Evolutionary conservation across 2,329 filamentous ascomycete genomes (phyloP), one percentile per base, ranked within the genome.

Genomic region (Orbilia oligospora): DNA sequence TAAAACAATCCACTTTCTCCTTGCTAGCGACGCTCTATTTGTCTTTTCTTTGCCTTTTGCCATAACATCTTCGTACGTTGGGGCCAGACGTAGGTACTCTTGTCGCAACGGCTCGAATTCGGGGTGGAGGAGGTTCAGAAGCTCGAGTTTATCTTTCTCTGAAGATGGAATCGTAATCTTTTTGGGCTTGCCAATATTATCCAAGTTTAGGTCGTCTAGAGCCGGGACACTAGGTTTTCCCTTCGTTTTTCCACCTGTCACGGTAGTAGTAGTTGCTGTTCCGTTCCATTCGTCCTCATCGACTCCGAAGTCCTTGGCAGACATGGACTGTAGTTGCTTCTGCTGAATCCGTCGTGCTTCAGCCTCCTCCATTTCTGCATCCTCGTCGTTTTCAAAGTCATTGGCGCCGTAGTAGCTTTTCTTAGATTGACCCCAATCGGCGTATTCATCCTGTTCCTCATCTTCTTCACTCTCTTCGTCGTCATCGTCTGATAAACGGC

Each of bases 361-460:
- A 10, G 88, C 90, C 84, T 99, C 97, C 86, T 99, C 96, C 83
- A 96, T 94, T 36, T 97, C 85, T 0, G 96, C 96, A 84, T 91
- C 90, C 77, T 89, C 88, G 82, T 91, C 90, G 0, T 89, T 91
- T 82, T 91, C 89, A 72, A 91, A 90, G 9, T 86, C 86, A 84
- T 99, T 95, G 81, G 93, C 93, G 86, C 97, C 89, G 85, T 99
- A 99, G 85, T 97, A 97, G 82, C 97, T 95, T 79, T 92, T 92
- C 84, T 90, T 95, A 1, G 93, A 94, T 3, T 91, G 89, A 33
- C 95, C 96, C 94, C 96, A 98, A 83, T 91, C 94, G 49, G 89
- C 90, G 65, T 90, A 84, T 18, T 89, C 87, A 51, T 88, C 87
- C 6, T 89, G 88, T 20, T 86, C 87, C 49, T 90, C 89, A 1